Evolutionary conservation across 2,329 filamentous ascomycete species (phyloP), one percentile per base, ranked within the genome.

Genomic region (Cyphellophora europaea): DNA sequence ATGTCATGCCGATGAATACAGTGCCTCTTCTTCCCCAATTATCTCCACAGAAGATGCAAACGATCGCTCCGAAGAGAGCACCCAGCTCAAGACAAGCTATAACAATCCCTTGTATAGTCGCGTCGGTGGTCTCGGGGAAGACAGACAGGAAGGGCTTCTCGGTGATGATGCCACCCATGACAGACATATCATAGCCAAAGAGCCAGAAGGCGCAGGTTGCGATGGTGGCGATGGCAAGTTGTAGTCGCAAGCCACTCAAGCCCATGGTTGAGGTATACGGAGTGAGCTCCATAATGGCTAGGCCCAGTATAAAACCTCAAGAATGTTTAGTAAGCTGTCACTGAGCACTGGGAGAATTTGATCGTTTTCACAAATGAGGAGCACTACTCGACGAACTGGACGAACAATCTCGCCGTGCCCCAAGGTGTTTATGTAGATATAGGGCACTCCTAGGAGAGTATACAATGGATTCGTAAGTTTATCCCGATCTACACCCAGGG

Each of bases 41-140:
- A 36, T 74, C 66, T 32, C 68, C 70, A 12, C 61, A 43, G 52
- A 65, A 67, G 41, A 70, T 70, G 29, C 65, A 69, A 11, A 59
- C 49, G 27, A 69, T 55, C 2, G 67, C 65, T 17, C 67, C 35
- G n/a, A 33, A 27, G 8, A 37, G 35, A 13, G 35, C 35, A 12
- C 35, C 35, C 6, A 37, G 19, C 17, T 32, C 29, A 6, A 37
- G 19, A 2, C 28, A 27, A 11, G 35, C 35, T 6, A 37, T 33
- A 19, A 37, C 35, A 6, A 37, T 32, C 18, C 35, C 35, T 18
- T 37, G 35, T 8, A 37, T 32, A 14, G 35, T 37, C 11, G 35
- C 29, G 21, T 37, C 14, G 13, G 23, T 37, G 14, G 29, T 37
- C 34, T 42, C 38, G 11, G 40, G 36, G 18, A 43, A 41, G 23